phyloP scores from a whole-genome alignment of 148 eudicot species.

The Gaultheria prostrata region DNA sequence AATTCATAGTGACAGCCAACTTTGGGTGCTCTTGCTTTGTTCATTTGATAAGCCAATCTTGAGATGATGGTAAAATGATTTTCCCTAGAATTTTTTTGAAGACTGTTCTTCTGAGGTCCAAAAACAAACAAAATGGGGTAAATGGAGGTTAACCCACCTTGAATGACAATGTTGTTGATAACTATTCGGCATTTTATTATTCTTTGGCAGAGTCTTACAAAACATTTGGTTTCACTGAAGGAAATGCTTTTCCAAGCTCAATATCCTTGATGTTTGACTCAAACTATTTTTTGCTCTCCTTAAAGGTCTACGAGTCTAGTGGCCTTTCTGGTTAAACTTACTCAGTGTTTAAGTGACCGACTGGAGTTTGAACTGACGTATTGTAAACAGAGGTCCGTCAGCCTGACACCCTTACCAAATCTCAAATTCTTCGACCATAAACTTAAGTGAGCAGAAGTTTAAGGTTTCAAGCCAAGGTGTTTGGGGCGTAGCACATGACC shows the following conservation, averaged over 20 bases:
- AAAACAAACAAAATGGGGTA: not conserved
- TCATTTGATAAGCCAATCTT: not conserved
- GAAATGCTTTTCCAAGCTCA: slow-evolving; percentile 8
- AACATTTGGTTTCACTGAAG: not conserved
- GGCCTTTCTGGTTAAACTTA: not conserved
- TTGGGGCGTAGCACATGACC: not conserved
- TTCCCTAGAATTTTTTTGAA: not conserved
- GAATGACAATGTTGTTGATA: not conserved
- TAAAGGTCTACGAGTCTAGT: not conserved
- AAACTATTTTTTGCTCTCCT: not conserved
- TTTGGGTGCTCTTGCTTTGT: not conserved
- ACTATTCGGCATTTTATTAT: not conserved
- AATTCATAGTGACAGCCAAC: not conserved
- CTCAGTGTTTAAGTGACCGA: not conserved
- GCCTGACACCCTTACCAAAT: not conserved
- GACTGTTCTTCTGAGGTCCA: not conserved
- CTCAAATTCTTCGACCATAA: slow-evolving; percentile 1
- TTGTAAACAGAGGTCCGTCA: not conserved
- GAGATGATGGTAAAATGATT: not conserved
- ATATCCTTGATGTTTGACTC: not conserved
- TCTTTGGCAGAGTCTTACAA: not conserved
- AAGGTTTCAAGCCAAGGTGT: slow-evolving; percentile 6
- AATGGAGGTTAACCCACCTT: not conserved
- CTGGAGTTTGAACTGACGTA: not conserved
- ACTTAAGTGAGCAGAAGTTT: not conserved